phyloP scores from a whole-genome alignment of 768 basidiomycete genomes.

The Psilocybe azurescens region DNA sequence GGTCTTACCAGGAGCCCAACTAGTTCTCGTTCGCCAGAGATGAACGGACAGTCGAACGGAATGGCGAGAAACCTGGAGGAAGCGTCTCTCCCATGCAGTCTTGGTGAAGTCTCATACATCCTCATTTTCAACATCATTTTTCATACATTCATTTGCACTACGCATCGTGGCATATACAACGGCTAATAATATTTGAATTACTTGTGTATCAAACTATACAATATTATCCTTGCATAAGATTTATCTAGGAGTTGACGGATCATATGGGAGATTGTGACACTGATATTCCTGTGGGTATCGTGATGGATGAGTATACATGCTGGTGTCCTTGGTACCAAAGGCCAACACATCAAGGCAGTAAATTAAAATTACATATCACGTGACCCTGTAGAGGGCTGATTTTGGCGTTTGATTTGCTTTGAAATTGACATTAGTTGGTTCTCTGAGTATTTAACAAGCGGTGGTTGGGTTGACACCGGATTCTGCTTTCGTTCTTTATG shows the following conservation, averaged over 20 bases:
- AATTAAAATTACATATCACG: no score
- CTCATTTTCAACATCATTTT: slow-evolving; percentile 10
- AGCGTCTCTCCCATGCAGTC: slow-evolving; percentile 48
- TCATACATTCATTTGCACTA: slow-evolving; percentile 25
- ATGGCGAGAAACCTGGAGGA: slow-evolving; percentile 34
- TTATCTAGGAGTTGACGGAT: no score
- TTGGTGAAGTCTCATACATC: slow-evolving; percentile 18
- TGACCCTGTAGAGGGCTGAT: background rate
- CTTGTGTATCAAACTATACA: slow-evolving; percentile 5
- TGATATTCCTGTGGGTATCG: no score
- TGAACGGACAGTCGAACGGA: slow-evolving; percentile 12
- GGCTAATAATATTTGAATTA: slow-evolving; percentile 19
- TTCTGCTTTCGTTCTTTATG: slow-evolving; percentile 36
- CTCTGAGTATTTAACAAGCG: background rate
- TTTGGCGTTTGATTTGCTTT: background rate
- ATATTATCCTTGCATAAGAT: background rate
- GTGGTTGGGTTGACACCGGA: background rate
- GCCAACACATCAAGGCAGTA: no score
- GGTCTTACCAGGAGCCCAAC: slow-evolving; percentile 7
- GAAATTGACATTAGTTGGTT: background rate
- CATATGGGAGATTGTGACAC: no score
- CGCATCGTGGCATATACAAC: slow-evolving; percentile 21
- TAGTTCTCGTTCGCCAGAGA: slow-evolving; percentile 8
- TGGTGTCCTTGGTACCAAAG: no score
- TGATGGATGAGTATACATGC: no score